Conservation (phyloP, 768 basidiomycete genomes). For the Cantharellus anzutake region DNA sequence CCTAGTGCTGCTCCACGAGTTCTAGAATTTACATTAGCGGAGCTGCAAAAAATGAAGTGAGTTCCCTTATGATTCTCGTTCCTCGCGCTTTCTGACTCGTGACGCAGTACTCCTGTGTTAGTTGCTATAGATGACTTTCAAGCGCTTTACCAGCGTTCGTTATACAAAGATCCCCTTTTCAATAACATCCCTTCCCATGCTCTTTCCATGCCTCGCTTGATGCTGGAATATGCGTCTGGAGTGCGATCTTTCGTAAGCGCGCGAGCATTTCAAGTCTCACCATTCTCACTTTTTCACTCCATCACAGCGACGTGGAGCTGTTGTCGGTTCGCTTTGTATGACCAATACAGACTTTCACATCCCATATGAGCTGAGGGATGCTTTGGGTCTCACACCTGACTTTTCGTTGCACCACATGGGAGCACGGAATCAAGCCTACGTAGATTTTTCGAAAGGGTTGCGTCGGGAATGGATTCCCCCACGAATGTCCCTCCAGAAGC, state of each 20-base stretch:
- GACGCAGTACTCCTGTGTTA: conserved; percentile 48
- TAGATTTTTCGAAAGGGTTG: conserved; percentile 36
- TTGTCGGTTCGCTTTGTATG: conserved; percentile 50
- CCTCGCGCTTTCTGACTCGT: not conserved
- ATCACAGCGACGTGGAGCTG: conserved; percentile 41
- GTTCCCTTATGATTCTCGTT: conserved; percentile 19
- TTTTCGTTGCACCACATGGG: conserved; percentile 34
- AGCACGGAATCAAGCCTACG: conserved; percentile 30
- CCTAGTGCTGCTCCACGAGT: conserved; percentile 33
- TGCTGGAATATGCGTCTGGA: conserved; percentile 67
- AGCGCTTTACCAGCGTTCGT: conserved; percentile 43
- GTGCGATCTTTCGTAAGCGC: conserved; percentile 41
- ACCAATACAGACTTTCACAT: conserved; percentile 38
- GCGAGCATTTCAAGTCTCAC: not conserved
- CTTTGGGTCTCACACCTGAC: conserved; percentile 29
- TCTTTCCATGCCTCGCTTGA: conserved; percentile 53
- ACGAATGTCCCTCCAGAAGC: conserved; percentile 49
- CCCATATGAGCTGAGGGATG: conserved; percentile 44
- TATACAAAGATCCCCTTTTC: conserved; percentile 60
- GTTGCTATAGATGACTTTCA: conserved; percentile 83
- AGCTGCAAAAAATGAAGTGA: conserved; percentile 41
- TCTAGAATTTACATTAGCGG: conserved; percentile 36
- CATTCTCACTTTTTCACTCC: not conserved
- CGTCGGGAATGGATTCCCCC: conserved; percentile 34
- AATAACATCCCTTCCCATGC: conserved; percentile 51